Evolutionary conservation across 2,329 filamentous ascomycete genomes (phyloP).

Genomic region (Penicillium carneum): DNA sequence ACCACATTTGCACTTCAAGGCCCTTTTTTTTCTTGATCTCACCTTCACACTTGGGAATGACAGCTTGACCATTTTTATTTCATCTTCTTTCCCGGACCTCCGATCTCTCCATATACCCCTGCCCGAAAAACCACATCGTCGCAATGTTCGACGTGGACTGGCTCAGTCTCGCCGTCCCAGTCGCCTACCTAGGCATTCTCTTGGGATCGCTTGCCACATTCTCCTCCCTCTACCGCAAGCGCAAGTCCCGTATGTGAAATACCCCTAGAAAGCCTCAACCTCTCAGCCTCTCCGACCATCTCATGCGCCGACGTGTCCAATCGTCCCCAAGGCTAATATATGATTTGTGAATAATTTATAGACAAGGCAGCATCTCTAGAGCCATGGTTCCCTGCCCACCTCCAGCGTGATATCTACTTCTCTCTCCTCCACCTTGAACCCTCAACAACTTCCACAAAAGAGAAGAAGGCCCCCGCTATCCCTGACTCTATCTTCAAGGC

Average conservation of each 20-base stretch:
- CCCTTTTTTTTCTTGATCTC: background rate
- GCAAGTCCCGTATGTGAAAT: constrained; percentile 74
- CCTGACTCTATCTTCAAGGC: constrained; percentile 88
- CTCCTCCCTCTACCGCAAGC: constrained; percentile 88
- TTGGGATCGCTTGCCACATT: constrained; percentile 89
- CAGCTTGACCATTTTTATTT: background rate
- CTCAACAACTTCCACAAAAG: constrained; percentile 56
- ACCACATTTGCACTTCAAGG: background rate
- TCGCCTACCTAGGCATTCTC: constrained; percentile 88
- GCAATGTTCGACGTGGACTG: constrained; percentile 68
- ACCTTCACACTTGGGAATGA: background rate
- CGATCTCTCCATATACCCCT: constrained; percentile 6
- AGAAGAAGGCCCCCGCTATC: constrained; percentile 72
- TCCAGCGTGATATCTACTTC: constrained; percentile 93
- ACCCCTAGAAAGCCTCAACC: background rate
- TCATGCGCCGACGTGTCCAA: background rate
- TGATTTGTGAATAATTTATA: constrained; percentile 21
- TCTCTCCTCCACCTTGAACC: constrained; percentile 82
- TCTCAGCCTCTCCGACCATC: constrained; percentile 9
- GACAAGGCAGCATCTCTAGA: constrained; percentile 82
- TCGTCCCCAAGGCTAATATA: constrained; percentile 26
- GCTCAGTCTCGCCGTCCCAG: constrained; percentile 82
- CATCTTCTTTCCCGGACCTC: background rate
- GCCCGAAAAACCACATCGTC: constrained; percentile 18
- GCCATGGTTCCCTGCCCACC: constrained; percentile 91